Base-by-base conservation (phyloP, 306 rosid genomes). In the Cucumis hystrix region DNA sequence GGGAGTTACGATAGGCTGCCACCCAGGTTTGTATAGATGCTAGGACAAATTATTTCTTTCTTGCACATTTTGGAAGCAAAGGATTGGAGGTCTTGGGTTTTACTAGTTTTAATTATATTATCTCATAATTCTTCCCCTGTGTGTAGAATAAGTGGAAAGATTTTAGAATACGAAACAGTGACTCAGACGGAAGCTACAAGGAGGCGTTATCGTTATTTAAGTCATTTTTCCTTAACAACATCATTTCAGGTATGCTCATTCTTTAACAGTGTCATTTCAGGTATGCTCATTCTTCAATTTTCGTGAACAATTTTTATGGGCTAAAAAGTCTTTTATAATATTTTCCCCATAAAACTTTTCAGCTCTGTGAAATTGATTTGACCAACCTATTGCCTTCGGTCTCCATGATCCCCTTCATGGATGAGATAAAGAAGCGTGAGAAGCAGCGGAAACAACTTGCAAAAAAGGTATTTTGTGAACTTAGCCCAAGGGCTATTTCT, bases 331-430 rank as follows among this genome's bases (percentile, higher is more conserved):
- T n/a, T 47, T 54, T 23, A 33, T 74, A 79, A 73, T 84, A 39
- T 18, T 43, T 80, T 61, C 47, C 78, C 78, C 63, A 62, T 60
- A 12, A 30, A 70, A 71, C 77, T 79, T 85, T 88, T 58, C 88
- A 95, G 98, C 91, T 95, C 45, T 92, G 97, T 87, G 98, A 95
- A 88, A 86, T 95, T 83, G 97, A 92, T 88, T 83, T 90, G 89
- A 80, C 88, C 77, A 93, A 89, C 80, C 68, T 82, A 65, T 79
- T 95, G 77, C 90, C 97, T 82, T 80, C 89, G 43, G 91, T 87
- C 80, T 85, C 97, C 55, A 75, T 92, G 78, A 80, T 82, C 77
- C 97, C 97, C 58, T 95, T 90, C 78, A 82, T 88, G 87, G 98
- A 95, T 75, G 98, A 95, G 82, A 87, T 95, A 80, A 92, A 85